Conservation (phyloP, 352 stramenopile species). For the Phytopythium litorale region DNA sequence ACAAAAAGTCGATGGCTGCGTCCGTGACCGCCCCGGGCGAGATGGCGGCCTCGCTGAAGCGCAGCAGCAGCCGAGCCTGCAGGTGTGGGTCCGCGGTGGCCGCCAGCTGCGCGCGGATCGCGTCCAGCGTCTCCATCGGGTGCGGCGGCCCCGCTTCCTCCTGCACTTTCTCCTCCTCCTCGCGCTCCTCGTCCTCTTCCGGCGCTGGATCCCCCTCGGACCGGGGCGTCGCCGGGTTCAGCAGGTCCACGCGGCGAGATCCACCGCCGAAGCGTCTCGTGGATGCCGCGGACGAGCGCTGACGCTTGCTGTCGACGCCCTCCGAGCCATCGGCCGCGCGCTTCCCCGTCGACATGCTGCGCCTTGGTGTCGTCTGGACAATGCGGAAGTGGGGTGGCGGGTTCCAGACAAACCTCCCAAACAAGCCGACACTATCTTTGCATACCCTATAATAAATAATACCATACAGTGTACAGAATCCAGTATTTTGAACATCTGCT, state of each 20-base stretch:
- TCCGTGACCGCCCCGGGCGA: constrained; percentile 43
- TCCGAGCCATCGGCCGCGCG: not conserved
- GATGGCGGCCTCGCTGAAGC: constrained; percentile 45
- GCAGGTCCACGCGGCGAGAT: constrained; percentile 1
- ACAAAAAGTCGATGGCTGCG: constrained; percentile 74
- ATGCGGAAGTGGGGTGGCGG: too few species aligned
- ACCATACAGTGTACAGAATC: too few species aligned
- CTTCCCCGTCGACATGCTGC: not conserved
- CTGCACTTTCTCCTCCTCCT: too few species aligned
- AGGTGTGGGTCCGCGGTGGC: constrained; percentile 48
- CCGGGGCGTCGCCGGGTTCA: constrained; percentile 7
- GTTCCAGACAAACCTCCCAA: too few species aligned
- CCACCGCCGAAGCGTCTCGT: not conserved
- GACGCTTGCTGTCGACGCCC: constrained; percentile 4
- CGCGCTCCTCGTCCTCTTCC: not conserved
- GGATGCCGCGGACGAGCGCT: not conserved
- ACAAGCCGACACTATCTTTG: too few species aligned
- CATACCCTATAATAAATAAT: too few species aligned
- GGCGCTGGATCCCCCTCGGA: not conserved
- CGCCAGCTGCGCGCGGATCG: constrained; percentile 35
- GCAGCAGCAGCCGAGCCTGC: constrained; percentile 54
- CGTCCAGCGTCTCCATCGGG: constrained; percentile 28
- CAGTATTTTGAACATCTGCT: too few species aligned
- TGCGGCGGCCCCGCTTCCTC: not conserved
- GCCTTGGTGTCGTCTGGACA: too few species aligned